A percentile compares a stretch with the other conserved stretches of the same genome.
These are phyloP conservation scores for Pichia cabralensis DNA, from an alignment of 805 yeast species.

Conservation along the genomic window DNA sequence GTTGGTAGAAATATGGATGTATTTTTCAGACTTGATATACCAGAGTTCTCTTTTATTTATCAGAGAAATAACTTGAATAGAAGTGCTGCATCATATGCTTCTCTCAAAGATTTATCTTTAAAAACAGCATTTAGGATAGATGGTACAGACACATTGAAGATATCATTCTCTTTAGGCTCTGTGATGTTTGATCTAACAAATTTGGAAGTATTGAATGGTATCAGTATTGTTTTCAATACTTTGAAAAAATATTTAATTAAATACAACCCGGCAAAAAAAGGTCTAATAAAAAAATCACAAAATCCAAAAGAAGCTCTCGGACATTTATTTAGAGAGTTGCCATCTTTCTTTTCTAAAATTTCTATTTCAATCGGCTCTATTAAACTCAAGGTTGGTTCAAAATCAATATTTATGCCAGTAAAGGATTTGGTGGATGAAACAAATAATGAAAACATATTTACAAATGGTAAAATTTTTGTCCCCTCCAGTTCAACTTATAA, in stretches of 20 bases:
- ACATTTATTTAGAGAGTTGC: slow-evolving; percentile 22
- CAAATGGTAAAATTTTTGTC: neutral
- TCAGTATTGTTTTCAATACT: slow-evolving; percentile 5
- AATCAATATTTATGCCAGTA: slow-evolving; percentile 14
- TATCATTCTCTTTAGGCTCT: neutral
- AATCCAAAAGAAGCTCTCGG: slow-evolving; percentile 7
- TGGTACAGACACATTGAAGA: neutral
- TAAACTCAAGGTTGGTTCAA: slow-evolving; percentile 11
- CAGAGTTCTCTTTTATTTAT: slow-evolving; percentile 15
- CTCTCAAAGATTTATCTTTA: slow-evolving; percentile 13
- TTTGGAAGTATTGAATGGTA: slow-evolving; percentile 21
- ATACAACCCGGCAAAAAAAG: neutral
- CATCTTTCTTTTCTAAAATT: slow-evolving; percentile 24
- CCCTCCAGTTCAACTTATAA: slow-evolving; percentile 5
- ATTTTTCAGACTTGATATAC: slow-evolving; percentile 14
- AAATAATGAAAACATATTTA: neutral
- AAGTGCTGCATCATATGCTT: slow-evolving; percentile 3
- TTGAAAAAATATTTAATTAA: neutral
- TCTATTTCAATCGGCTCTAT: slow-evolving; percentile 13
- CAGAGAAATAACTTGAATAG: slow-evolving; percentile 9
- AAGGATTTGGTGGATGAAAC: slow-evolving; percentile 7
- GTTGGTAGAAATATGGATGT: slow-evolving; percentile 3
- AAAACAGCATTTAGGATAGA: slow-evolving; percentile 5
- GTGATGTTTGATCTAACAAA: slow-evolving; percentile 19
- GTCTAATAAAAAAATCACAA: neutral